phyloP scores from a whole-genome alignment of 192 early-diverging fungal species.

The Glomus cerebriforme region DNA sequence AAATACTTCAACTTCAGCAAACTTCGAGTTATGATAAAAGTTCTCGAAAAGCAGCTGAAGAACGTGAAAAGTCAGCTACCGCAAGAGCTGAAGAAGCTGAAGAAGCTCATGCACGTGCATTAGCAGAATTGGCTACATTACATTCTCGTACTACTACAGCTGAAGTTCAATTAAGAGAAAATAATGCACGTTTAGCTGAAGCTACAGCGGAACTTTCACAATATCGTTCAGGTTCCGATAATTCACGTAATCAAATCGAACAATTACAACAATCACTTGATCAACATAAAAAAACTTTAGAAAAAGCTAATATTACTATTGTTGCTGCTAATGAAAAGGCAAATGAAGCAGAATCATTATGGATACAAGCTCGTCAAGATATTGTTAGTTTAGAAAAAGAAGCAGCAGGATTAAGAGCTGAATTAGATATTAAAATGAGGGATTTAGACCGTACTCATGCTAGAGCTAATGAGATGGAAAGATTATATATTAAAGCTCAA shows the following conservation, averaged over 20 bases:
- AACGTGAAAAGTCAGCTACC: conserved; percentile 46
- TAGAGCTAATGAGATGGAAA: conserved; percentile 43
- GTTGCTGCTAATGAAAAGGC: conserved; percentile 44
- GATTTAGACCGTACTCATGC: conserved; percentile 42
- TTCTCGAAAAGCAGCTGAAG: conserved; percentile 48
- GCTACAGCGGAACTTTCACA: conserved; percentile 40
- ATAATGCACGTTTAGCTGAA: conserved; percentile 37
- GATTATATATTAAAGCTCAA: conserved; percentile 43
- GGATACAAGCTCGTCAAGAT: conserved; percentile 46
- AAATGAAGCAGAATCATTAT: conserved; percentile 42
- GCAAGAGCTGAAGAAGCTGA: conserved; percentile 53
- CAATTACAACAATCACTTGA: conserved; percentile 44
- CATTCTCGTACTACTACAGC: conserved; percentile 46
- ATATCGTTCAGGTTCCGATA: conserved; percentile 38
- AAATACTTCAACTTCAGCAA: conserved; percentile 49
- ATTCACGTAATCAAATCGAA: conserved; percentile 33
- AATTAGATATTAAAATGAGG: conserved; percentile 42
- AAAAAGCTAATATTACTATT: conserved; percentile 44
- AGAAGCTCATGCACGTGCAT: conserved; percentile 49
- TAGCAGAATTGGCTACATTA: conserved; percentile 46
- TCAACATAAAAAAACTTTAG: conserved; percentile 47
- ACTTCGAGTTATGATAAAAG: conserved; percentile 47
- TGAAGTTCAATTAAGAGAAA: conserved; percentile 45
- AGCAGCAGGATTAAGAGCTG: conserved; percentile 35
- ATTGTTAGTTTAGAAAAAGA: conserved; percentile 40